A percentile compares a stretch with the other conserved stretches of the same genome.
phyloP scores from a whole-genome alignment of 2,329 filamentous ascomycete species.

The Colletotrichum tabaci region DNA sequence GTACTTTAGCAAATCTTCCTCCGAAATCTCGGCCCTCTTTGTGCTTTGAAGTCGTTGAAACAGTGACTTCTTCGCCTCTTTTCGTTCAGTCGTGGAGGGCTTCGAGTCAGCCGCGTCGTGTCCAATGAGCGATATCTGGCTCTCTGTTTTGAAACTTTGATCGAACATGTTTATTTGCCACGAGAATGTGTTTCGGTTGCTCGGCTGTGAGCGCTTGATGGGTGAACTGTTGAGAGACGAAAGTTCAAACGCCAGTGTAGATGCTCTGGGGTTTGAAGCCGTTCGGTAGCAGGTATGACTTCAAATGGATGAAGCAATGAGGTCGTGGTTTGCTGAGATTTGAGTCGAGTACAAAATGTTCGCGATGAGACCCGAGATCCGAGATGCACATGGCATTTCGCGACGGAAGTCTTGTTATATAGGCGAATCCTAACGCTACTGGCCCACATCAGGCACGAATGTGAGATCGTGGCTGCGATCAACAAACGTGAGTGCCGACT shows the following conservation, averaged over 20 bases:
- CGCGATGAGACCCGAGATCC: too few species aligned
- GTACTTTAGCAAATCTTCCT: conserved; percentile 58
- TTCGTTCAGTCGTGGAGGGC: not conserved
- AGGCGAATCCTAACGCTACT: not conserved
- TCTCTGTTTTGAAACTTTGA: not conserved
- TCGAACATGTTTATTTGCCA: not conserved
- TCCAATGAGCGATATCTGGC: conserved; percentile 7
- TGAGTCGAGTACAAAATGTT: not conserved
- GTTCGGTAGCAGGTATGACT: not conserved
- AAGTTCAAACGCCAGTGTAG: not conserved
- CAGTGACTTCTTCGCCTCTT: conserved; percentile 47
- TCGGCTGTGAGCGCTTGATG: not conserved
- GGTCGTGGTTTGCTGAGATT: too few species aligned
- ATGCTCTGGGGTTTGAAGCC: not conserved
- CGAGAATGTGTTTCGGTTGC: not conserved
- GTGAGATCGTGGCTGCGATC: not conserved
- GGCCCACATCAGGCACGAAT: not conserved
- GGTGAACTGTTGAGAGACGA: not conserved
- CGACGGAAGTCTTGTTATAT: not conserved
- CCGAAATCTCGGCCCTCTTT: conserved; percentile 52
- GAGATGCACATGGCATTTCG: not conserved
- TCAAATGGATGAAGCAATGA: not conserved
- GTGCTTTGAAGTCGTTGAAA: conserved; percentile 50
- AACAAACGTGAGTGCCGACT: not conserved
- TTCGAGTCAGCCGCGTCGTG: not conserved